These are phyloP conservation scores for Umbelopsis sp. DNA, from an alignment of 192 early-diverging fungal genomes.

Conservation along the genomic window DNA sequence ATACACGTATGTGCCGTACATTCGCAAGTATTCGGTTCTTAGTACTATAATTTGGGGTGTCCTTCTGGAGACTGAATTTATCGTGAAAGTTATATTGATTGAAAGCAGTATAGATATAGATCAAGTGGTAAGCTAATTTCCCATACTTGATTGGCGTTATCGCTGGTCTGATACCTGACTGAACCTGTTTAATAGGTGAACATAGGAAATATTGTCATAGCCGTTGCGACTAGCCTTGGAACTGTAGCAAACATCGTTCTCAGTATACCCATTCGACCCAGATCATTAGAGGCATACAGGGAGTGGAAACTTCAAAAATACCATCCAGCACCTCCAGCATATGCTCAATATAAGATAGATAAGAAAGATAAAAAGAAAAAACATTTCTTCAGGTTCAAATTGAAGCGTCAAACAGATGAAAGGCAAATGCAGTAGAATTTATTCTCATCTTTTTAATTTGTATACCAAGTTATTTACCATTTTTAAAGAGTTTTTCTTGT, in stretches of 20 bases:
- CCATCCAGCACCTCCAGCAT: neutral
- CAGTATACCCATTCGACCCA: neutral
- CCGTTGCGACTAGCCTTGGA: neutral
- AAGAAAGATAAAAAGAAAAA: neutral
- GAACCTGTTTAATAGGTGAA: neutral
- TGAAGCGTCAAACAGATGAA: too few relatives aligned
- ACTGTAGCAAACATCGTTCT: neutral
- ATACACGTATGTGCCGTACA: slow-evolving; percentile 36
- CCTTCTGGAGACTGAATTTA: slow-evolving; percentile 43
- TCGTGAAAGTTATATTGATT: slow-evolving; percentile 42
- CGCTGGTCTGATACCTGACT: neutral
- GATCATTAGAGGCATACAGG: neutral
- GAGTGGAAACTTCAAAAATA: neutral
- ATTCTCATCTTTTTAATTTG: too few relatives aligned
- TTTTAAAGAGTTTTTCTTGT: too few relatives aligned
- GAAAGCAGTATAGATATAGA: slow-evolving; percentile 39
- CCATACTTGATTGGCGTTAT: neutral
- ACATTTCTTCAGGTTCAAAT: too few relatives aligned
- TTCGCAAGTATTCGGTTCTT: slow-evolving; percentile 24
- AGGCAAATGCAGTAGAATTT: too few relatives aligned
- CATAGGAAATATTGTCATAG: neutral
- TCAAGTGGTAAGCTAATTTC: slow-evolving; percentile 30
- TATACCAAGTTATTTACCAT: too few relatives aligned
- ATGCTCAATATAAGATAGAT: neutral
- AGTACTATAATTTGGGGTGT: slow-evolving; percentile 40